Percentiles rank a stretch among this genome's conserved stretches.
These are phyloP conservation scores for Cordia subcordata DNA, from an alignment of 257 asterid genomes.

Conservation along the genomic window DNA sequence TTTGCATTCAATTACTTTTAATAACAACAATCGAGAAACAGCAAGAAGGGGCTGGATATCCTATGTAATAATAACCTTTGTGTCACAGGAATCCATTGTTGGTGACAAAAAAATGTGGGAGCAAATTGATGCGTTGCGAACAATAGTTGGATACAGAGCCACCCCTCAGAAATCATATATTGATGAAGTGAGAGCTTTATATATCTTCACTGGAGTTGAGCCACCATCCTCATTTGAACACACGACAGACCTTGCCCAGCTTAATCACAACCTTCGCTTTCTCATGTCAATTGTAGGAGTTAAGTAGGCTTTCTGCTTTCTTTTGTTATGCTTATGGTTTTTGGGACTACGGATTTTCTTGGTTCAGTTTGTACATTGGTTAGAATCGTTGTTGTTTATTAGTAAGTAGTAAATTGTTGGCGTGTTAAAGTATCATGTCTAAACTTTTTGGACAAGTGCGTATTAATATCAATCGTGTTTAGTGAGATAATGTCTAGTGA, in stretches of 20 bases:
- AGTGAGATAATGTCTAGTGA: no score
- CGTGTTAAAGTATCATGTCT: no score
- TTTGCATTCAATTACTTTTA: neutral
- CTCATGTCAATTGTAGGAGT: constrained; percentile 79
- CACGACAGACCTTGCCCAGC: constrained; percentile 19
- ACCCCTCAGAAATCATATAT: constrained; percentile 27
- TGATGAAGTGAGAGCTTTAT: constrained; percentile 62
- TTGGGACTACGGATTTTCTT: neutral
- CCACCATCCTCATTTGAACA: constrained; percentile 40
- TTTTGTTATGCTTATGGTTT: neutral
- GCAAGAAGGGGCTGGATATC: no score
- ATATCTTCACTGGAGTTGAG: constrained; percentile 66
- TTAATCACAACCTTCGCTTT: constrained; percentile 41
- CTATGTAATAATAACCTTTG: neutral
- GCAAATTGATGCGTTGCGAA: constrained; percentile 52
- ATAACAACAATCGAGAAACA: no score
- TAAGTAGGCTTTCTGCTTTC: constrained; percentile 20
- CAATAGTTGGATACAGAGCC: constrained; percentile 55
- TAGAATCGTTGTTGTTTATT: neutral
- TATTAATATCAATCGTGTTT: no score
- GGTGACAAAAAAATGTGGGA: constrained; percentile 53
- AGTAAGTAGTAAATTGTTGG: no score
- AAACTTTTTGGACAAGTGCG: no score
- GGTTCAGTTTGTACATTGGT: neutral
- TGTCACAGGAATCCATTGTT: constrained; percentile 16